These are phyloP conservation scores for Phaseolus lunatus DNA, from an alignment of 306 rosid species.

Conservation along the genomic window DNA sequence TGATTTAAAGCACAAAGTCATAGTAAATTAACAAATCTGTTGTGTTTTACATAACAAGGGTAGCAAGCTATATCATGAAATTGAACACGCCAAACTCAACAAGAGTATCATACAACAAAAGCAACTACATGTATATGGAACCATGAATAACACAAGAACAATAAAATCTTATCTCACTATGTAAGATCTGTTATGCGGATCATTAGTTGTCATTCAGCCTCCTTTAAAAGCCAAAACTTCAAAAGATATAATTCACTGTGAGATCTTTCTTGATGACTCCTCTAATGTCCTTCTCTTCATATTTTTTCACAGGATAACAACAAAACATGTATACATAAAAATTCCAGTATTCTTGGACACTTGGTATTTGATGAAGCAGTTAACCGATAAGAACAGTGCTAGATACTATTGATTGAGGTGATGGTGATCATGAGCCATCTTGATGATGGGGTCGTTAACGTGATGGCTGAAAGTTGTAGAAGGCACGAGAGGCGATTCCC, in stretches of 20 bases:
- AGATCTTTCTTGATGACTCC: neutral
- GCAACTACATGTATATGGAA: neutral
- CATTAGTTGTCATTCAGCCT: neutral
- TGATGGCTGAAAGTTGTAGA: constrained; percentile 49
- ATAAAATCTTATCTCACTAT: neutral
- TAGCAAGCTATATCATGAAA: neutral
- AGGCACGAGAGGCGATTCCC: constrained; percentile 58
- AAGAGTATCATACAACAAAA: neutral
- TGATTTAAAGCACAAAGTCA: neutral
- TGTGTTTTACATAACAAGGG: neutral
- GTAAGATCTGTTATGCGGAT: neutral
- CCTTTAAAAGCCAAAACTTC: neutral
- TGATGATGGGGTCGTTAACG: constrained; percentile 40
- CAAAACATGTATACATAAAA: neutral
- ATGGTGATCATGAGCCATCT: constrained; percentile 9
- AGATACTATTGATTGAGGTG: neutral
- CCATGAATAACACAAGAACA: neutral
- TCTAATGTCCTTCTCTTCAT: neutral
- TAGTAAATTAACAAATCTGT: neutral
- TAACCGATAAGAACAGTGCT: neutral
- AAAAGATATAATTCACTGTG: neutral
- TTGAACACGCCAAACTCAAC: neutral
- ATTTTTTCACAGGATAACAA: neutral
- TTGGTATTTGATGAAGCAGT: neutral
- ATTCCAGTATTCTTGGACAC: neutral